Evolutionary conservation across 2,329 filamentous ascomycete species (phyloP).

Genomic region (Arthrobotrys entomopaga): DNA sequence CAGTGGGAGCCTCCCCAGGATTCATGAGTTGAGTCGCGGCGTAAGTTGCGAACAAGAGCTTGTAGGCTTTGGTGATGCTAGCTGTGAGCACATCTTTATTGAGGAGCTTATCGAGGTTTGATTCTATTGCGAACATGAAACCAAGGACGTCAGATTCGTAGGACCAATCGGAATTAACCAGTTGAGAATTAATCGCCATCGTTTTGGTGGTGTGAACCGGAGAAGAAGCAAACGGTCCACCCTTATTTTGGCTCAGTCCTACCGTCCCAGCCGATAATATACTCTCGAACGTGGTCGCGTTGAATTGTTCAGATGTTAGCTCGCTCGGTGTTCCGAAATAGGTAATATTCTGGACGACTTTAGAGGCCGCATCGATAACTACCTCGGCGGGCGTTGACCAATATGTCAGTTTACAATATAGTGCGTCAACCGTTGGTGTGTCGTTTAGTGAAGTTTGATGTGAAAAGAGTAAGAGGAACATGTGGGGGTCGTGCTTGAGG

Average conservation of each 20-base stretch:
- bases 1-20: background rate
- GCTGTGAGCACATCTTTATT: conserved; percentile 36
- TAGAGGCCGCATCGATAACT: conserved; percentile 44
- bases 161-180: conserved; percentile 38
- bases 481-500: background rate
- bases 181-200: conserved; percentile 10
- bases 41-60: conserved; percentile 50
- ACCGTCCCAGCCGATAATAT: conserved; percentile 25
- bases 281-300: conserved; percentile 37
- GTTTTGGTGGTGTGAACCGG: conserved; percentile 11
- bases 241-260: background rate
- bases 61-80: conserved; percentile 45
- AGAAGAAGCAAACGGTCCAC: conserved; percentile 14
- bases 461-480: conserved; percentile 53
- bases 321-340: conserved; percentile 15
- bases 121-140: conserved; percentile 47
- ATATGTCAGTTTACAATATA: conserved; percentile 53
- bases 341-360: conserved; percentile 35
- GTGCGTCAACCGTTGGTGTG: conserved; percentile 26
- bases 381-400: conserved; percentile 26
- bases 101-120: conserved; percentile 23
- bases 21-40: conserved; percentile 36
- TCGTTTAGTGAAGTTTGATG: conserved; percentile 21
- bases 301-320: conserved; percentile 7
- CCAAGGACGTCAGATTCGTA: conserved; percentile 30